Percentiles rank a stretch among this genome's conserved stretches.
Evolutionary conservation across 2,329 filamentous ascomycete species (phyloP).

Genomic region (Chaetomiaceae sp.): DNA sequence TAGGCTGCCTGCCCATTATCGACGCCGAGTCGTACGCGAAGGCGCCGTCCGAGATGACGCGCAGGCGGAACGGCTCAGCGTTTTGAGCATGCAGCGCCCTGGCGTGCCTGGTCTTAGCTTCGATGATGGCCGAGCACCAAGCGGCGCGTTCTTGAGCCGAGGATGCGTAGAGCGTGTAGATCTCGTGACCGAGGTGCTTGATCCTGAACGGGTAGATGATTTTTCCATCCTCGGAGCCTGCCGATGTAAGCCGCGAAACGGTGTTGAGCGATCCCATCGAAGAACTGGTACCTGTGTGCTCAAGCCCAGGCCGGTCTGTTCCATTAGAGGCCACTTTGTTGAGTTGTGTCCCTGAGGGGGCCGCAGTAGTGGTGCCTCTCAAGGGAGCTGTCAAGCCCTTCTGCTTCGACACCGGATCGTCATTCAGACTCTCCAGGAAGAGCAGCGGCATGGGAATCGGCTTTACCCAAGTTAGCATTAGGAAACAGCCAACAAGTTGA

Average conservation of each 20-base stretch:
- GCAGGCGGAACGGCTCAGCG: conserved; percentile 88
- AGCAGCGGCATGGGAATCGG: conserved; percentile 96
- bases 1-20: conserved; percentile 53
- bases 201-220: conserved; percentile 92
- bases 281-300: conserved; percentile 63
- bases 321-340: conserved; percentile 52
- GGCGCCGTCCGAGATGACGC: conserved; percentile 86
- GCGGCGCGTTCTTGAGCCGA: conserved; percentile 70
- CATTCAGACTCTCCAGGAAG: conserved; percentile 85
- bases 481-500: background rate
- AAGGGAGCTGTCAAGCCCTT: conserved; percentile 67
- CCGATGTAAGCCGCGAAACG: conserved; percentile 39
- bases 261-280: conserved; percentile 51
- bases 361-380: conserved; percentile 56
- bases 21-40: conserved; percentile 73
- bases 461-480: conserved; percentile 36
- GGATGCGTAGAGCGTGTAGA: conserved; percentile 85
- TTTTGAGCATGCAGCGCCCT: conserved; percentile 86
- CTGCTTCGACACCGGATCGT: conserved; percentile 81
- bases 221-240: conserved; percentile 63
- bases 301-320: conserved; percentile 54
- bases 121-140: conserved; percentile 91
- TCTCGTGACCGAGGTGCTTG: conserved; percentile 91
- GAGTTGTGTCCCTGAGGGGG: conserved; percentile 51
- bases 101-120: conserved; percentile 91